Percentiles rank a stretch among this genome's conserved stretches.
These are phyloP conservation scores for Pezicula radicicola DNA, from an alignment of 2,329 filamentous ascomycete species.

Conservation along the genomic window DNA sequence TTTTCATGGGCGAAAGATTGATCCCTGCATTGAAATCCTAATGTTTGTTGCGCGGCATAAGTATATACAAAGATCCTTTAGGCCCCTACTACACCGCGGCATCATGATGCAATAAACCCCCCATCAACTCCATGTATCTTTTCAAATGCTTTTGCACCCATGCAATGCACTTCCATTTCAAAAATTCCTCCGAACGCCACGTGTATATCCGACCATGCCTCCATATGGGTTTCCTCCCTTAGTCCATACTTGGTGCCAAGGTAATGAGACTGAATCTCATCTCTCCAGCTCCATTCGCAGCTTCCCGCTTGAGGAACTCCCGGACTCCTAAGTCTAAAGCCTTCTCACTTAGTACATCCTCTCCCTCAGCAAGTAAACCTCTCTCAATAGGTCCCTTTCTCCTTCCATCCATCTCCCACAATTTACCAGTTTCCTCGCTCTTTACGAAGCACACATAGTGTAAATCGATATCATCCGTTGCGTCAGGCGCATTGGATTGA, in stretches of 20 bases:
- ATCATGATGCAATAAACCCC: too few species aligned
- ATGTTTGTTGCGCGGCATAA: too few species aligned
- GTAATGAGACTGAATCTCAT: constrained; percentile 27
- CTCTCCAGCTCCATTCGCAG: constrained; percentile 19
- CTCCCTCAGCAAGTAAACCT: constrained; percentile 46
- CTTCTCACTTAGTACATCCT: constrained; percentile 73
- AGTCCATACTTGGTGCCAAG: constrained; percentile 22
- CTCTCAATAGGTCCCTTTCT: constrained; percentile 54
- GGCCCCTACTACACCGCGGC: too few species aligned
- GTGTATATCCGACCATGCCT: too few species aligned
- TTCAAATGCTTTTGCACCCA: too few species aligned
- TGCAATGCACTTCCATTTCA: too few species aligned
- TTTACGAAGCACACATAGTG: constrained; percentile 97
- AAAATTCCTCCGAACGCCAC: too few species aligned
- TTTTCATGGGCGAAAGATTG: too few species aligned
- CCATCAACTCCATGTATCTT: too few species aligned
- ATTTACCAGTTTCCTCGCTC: constrained; percentile 58
- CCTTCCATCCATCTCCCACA: constrained; percentile 72
- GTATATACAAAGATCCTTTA: too few species aligned
- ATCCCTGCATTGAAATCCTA: too few species aligned
- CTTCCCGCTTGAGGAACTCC: constrained; percentile 34
- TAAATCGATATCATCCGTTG: constrained; percentile 75
- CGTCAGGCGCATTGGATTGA: constrained; percentile 68
- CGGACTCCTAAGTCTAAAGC: constrained; percentile 66
- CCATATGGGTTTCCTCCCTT: not conserved